Percentiles rank a stretch among this genome's conserved stretches.
phyloP scores from a whole-genome alignment of 192 early-diverging fungal species.

The Umbelopsis vinacea region DNA sequence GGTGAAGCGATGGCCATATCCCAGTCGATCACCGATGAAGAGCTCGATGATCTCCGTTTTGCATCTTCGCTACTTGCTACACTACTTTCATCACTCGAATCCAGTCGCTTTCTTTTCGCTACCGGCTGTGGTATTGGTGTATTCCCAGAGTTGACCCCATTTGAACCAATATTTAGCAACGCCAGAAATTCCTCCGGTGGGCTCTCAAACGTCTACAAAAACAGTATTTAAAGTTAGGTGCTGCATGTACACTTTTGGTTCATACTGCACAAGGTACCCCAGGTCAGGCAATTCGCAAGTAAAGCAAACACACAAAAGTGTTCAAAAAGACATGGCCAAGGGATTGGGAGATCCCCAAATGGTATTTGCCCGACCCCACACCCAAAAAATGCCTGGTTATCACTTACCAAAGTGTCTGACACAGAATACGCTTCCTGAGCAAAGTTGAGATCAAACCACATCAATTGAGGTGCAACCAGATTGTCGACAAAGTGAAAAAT shows the following conservation, averaged over 20 bases:
- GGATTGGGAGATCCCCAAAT: too few relatives aligned
- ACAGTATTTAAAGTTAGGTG: conserved; percentile 1
- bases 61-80: conserved; percentile 1
- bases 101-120: conserved; percentile 11
- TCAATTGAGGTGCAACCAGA: conserved; percentile 33
- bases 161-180: neutral
- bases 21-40: conserved; percentile 12
- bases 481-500: conserved; percentile 54
- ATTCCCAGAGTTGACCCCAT: neutral
- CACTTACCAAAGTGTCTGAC: conserved; percentile 45
- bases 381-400: too few relatives aligned
- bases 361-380: too few relatives aligned
- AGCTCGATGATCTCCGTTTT: conserved; percentile 19
- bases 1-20: conserved; percentile 20
- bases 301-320: too few relatives aligned
- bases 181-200: conserved; percentile 9
- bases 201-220: conserved; percentile 12
- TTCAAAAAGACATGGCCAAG: too few relatives aligned
- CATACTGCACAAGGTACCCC: neutral
- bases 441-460: conserved; percentile 61
- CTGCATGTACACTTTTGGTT: neutral
- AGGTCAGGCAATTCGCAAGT: neutral
- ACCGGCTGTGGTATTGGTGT: neutral
- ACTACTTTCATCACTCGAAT: neutral
- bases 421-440: conserved; percentile 48